Base-by-base conservation (phyloP, 2,329 filamentous ascomycete genomes). In the Venturia pyrina region DNA sequence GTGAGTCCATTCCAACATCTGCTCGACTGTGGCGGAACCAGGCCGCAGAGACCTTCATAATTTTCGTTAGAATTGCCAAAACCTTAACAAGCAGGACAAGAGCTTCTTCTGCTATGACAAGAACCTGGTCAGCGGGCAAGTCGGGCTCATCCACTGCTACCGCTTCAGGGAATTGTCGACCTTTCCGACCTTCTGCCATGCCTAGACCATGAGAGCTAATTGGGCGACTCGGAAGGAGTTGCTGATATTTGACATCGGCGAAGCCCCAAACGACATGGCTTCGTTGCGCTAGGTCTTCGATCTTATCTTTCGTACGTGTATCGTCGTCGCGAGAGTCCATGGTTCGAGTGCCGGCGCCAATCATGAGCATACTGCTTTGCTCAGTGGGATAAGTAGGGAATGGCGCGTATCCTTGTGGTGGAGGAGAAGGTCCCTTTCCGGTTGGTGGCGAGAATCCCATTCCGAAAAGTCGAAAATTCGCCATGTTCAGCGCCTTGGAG, bases 221-320 rank as follows among this genome's bases (percentile, higher is more conserved):
- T 1, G 93, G 95, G 1, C 91, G 87, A 57, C 95, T 80, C 3
- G 95, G 95, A 62, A 97, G 86, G n/a, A 99, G 83, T 76, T 99
- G 95, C 76, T 96, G 95, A 78, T 96, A 97, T 77, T 99, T 99
- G 73, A 99, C 93, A 78, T 99, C 93, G 6, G 95, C 95, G 76
- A 99, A 98, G 3, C 93, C 93, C 75, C 93, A 99, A 2, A 99
- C 93, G 59, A 97, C 95, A 75, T 99, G 93, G 73, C 93, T 97
- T 48, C 93, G 85, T 41, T 92, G 95, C 1, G 95, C 95, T 69
- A 91, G 89, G 71, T 98, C 93, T 75, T 99, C 93, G 66, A 98
- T 92, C 57, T 86, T 84, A 72, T 92, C 89, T 2, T 93, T 87
- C 50, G 90, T 87, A 69, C 85, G 86, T 19, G 83, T 81, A 73